phyloP scores from a whole-genome alignment of 1,284 basidiomycete genomes.

The Cutaneotrichosporon sp. region DNA sequence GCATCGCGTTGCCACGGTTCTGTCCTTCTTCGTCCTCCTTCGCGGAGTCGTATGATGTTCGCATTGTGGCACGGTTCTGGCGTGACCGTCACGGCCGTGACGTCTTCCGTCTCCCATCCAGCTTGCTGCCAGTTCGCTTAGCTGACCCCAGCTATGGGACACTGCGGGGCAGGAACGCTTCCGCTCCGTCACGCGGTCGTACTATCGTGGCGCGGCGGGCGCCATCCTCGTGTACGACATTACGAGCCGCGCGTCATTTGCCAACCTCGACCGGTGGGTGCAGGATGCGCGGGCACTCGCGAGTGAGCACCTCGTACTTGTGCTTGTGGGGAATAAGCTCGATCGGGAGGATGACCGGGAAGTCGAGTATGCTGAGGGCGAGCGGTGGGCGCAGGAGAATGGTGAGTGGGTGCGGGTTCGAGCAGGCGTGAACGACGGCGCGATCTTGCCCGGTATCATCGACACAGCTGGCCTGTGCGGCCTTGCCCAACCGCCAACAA shows the following conservation, averaged over 20 bases:
- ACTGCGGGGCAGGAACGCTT: constrained; percentile 96
- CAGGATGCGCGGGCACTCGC: constrained; percentile 84
- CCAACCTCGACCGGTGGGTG: constrained; percentile 80
- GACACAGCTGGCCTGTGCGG: background rate
- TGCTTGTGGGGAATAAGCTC: constrained; percentile 92
- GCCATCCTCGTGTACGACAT: constrained; percentile 95
- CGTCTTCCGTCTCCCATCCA: too few relatives aligned
- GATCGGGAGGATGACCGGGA: constrained; percentile 91
- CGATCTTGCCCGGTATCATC: background rate
- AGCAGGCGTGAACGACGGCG: background rate
- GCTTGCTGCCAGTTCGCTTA: too few relatives aligned
- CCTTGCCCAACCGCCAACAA: too few relatives aligned
- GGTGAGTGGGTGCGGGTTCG: constrained; percentile 56
- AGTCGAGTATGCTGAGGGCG: constrained; percentile 91
- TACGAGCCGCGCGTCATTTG: constrained; percentile 69
- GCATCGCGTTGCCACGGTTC: background rate
- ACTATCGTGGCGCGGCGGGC: constrained; percentile 94
- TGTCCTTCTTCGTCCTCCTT: too few relatives aligned
- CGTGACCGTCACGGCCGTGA: constrained; percentile 10
- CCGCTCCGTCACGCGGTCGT: constrained; percentile 92
- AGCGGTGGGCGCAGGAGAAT: constrained; percentile 90
- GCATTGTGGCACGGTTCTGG: too few relatives aligned
- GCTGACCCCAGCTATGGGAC: constrained; percentile 74
- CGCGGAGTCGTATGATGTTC: too few relatives aligned
- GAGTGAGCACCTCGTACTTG: constrained; percentile 79